Evolutionary conservation across 768 basidiomycete species (phyloP).

Genomic region (Austroboletus festivus): DNA sequence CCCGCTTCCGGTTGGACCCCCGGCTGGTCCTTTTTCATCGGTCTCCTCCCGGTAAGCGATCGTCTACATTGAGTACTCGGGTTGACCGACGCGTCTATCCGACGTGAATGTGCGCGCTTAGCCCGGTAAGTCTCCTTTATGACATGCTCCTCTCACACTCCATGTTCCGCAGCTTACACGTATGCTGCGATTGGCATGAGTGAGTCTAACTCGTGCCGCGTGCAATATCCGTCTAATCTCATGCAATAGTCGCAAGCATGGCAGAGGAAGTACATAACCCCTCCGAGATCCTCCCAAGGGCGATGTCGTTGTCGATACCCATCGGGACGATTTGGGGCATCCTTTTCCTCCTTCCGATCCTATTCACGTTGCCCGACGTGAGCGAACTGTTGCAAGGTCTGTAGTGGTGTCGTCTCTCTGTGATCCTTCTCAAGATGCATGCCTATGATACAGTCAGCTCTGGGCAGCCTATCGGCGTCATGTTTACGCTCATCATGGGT

Average conservation of each 20-base stretch:
- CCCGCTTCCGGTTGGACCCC: slow-evolving; percentile 66
- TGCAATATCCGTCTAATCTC: slow-evolving; percentile 1
- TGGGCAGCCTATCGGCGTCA: slow-evolving; percentile 61
- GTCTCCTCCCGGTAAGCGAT: slow-evolving; percentile 49
- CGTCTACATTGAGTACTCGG: background rate
- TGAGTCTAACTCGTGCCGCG: slow-evolving; percentile 20
- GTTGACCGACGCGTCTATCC: no score
- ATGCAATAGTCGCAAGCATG: slow-evolving; percentile 52
- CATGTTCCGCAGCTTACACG: slow-evolving; percentile 45
- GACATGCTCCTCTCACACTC: background rate
- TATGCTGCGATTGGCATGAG: slow-evolving; percentile 64
- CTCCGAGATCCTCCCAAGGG: slow-evolving; percentile 49
- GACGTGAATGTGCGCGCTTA: slow-evolving; percentile 8
- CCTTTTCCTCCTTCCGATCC: slow-evolving; percentile 56
- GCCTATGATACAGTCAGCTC: slow-evolving; percentile 42
- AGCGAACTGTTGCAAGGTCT: slow-evolving; percentile 48
- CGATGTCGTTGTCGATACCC: slow-evolving; percentile 52
- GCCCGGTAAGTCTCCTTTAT: slow-evolving; percentile 24
- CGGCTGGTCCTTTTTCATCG: slow-evolving; percentile 70
- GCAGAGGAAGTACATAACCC: slow-evolving; percentile 67
- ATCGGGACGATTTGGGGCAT: slow-evolving; percentile 51
- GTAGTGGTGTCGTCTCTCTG: slow-evolving; percentile 2
- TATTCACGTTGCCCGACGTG: slow-evolving; percentile 64
- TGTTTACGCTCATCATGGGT: slow-evolving; percentile 63
- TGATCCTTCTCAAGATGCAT: slow-evolving; percentile 1